Evolutionary conservation across 805 yeast genomes (phyloP).

Genomic region (Candida montana): DNA sequence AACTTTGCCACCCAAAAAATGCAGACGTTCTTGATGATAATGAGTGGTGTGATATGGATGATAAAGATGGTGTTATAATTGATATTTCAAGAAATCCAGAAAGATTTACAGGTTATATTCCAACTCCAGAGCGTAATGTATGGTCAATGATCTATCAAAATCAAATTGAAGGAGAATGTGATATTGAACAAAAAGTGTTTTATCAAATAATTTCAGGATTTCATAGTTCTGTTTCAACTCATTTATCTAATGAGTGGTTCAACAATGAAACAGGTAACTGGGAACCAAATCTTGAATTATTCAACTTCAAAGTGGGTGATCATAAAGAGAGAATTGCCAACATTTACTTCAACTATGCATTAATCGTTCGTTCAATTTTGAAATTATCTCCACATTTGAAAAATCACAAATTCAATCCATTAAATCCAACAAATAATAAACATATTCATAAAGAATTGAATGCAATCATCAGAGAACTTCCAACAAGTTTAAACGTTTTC

Average conservation of each 20-base stretch:
- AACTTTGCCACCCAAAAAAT: conserved; percentile 28
- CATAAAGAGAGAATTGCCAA: conserved; percentile 84
- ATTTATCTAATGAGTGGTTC: conserved; percentile 77
- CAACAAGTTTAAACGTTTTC: conserved; percentile 32
- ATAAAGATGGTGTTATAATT: conserved; percentile 73
- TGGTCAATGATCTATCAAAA: conserved; percentile 93
- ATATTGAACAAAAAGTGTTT: conserved; percentile 80
- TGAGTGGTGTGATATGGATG: conserved; percentile 68
- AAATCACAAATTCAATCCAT: conserved; percentile 43
- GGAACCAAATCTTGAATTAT: conserved; percentile 76
- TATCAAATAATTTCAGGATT: conserved; percentile 85
- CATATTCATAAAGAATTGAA: conserved; percentile 40
- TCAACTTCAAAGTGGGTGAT: conserved; percentile 86
- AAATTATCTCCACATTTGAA: conserved; percentile 54
- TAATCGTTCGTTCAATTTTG: conserved; percentile 74
- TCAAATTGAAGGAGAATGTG: conserved; percentile 51
- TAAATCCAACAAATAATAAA: conserved; percentile 35
- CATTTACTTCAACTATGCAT: conserved; percentile 86
- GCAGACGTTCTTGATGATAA: conserved; percentile 35
- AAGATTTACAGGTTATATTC: conserved; percentile 93
- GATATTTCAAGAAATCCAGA: conserved; percentile 88
- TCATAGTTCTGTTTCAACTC: conserved; percentile 95
- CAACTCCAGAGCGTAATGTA: conserved; percentile 83
- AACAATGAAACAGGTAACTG: conserved; percentile 69
- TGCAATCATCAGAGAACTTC: conserved; percentile 17